Evolutionary conservation across 2,329 filamentous ascomycete genomes (phyloP).

Genomic region (Venturia nashicola): DNA sequence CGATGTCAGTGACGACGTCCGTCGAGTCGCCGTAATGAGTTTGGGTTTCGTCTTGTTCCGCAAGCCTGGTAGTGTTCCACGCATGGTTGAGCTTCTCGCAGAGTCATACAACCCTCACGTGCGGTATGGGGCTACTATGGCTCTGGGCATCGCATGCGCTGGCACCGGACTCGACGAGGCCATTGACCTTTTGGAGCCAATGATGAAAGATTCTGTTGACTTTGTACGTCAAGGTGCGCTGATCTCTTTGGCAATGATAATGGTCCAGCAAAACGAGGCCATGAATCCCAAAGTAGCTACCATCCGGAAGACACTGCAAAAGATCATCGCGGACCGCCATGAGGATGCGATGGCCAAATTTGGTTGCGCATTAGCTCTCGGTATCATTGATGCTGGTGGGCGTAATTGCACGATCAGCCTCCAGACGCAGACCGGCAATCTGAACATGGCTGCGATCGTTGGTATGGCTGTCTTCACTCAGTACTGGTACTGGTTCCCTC

Average conservation of each 20-base stretch:
- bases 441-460: conserved; percentile 97
- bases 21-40: conserved; percentile 92
- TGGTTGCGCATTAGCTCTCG: conserved; percentile 81
- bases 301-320: conserved; percentile 86
- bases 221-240: conserved; percentile 95
- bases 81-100: conserved; percentile 95
- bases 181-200: conserved; percentile 90
- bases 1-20: conserved; percentile 95
- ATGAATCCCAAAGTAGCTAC: conserved; percentile 94
- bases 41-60: conserved; percentile 97
- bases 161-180: conserved; percentile 93
- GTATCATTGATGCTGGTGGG: conserved; percentile 95
- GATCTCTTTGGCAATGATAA: conserved; percentile 91
- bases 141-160: conserved; percentile 92
- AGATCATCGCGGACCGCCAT: conserved; percentile 86
- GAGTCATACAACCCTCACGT: conserved; percentile 99
- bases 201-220: conserved; percentile 98
- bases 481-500: conserved; percentile 99
- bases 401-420: conserved; percentile 97
- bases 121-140: conserved; percentile 95
- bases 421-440: conserved; percentile 93
- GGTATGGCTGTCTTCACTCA: conserved; percentile 98
- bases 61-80: conserved; percentile 90
- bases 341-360: conserved; percentile 99
- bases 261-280: conserved; percentile 97